phyloP scores from a whole-genome alignment of 1,139 yeast genomes.

The Scheffersomyces cryptocercus region DNA sequence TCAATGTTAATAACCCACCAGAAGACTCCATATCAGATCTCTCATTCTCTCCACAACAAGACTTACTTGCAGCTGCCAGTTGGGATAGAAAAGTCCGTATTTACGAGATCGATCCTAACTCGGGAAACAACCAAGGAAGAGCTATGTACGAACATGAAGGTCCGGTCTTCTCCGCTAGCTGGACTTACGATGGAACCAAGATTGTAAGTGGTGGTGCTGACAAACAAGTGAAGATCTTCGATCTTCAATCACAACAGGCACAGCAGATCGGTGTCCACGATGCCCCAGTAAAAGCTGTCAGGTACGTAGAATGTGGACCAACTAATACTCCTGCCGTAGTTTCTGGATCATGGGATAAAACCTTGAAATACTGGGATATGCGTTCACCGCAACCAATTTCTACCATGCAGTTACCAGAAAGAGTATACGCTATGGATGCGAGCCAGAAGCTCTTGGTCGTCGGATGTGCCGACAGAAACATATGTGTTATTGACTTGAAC shows the following conservation, averaged over 20 bases:
- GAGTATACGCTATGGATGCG: conserved; percentile 89
- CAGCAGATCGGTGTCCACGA: conserved; percentile 88
- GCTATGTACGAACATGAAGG: conserved; percentile 90
- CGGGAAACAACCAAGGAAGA: conserved; percentile 77
- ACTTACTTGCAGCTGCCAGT: conserved; percentile 74
- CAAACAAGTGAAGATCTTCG: conserved; percentile 82
- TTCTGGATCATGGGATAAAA: conserved; percentile 96
- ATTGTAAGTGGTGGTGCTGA: conserved; percentile 93
- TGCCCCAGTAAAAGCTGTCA: conserved; percentile 72
- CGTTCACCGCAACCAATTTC: conserved; percentile 84
- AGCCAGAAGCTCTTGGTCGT: conserved; percentile 81
- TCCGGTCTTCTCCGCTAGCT: conserved; percentile 80
- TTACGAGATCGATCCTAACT: conserved; percentile 74
- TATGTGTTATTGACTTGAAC: conserved; percentile 72
- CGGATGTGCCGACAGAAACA: conserved; percentile 89
- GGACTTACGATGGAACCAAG: conserved; percentile 86
- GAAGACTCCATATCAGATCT: conserved; percentile 90
- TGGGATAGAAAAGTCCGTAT: conserved; percentile 97
- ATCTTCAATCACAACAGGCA: conserved; percentile 76
- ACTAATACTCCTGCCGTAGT: conserved; percentile 81
- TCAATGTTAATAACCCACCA: conserved; percentile 80
- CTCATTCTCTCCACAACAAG: conserved; percentile 91
- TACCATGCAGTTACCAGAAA: conserved; percentile 80
- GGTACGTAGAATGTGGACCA: conserved; percentile 83
- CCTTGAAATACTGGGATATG: conserved; percentile 91